Percentiles rank a stretch among this genome's conserved stretches.
Conservation (phyloP, 2,329 filamentous ascomycete species). For the Nothophoma quercina region DNA sequence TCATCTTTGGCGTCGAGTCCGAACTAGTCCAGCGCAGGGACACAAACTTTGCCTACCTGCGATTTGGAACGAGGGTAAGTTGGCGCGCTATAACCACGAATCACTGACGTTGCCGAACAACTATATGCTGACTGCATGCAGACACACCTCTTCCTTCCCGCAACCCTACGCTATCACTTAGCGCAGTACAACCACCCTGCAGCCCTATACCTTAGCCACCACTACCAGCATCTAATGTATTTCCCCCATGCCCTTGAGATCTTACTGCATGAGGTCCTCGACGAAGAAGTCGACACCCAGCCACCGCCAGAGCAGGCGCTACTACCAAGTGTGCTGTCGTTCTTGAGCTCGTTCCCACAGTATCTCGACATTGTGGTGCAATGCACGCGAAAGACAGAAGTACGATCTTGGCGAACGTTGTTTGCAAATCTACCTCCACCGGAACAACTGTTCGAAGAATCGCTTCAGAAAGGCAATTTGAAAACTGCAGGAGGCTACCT, state of each 20-base stretch:
- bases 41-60: slow-evolving; percentile 87
- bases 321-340: slow-evolving; percentile 61
- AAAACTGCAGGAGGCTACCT: slow-evolving; percentile 97
- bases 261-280: slow-evolving; percentile 88
- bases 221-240: slow-evolving; percentile 87
- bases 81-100: slow-evolving; percentile 7
- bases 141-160: slow-evolving; percentile 93
- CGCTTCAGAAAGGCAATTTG: slow-evolving; percentile 80
- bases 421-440: slow-evolving; percentile 92
- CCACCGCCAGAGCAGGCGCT: slow-evolving; percentile 57
- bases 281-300: slow-evolving; percentile 86
- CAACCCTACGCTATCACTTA: slow-evolving; percentile 82
- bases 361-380: slow-evolving; percentile 96
- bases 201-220: slow-evolving; percentile 80
- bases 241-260: slow-evolving; percentile 94
- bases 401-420: slow-evolving; percentile 91
- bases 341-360: slow-evolving; percentile 67
- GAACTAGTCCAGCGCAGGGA: slow-evolving; percentile 94
- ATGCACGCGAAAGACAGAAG: slow-evolving; percentile 96
- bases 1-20: slow-evolving; percentile 88
- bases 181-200: slow-evolving; percentile 77
- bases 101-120: slow-evolving; percentile 6
- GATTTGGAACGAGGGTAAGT: slow-evolving; percentile 84
- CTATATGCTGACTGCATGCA: slow-evolving; percentile 50
- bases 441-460: slow-evolving; percentile 91